A percentile compares a stretch with the other conserved stretches of the same genome.
These are phyloP conservation scores for Hypoxylon rubiginosum DNA, from an alignment of 2,329 filamentous ascomycete genomes.

Conservation along the genomic window DNA sequence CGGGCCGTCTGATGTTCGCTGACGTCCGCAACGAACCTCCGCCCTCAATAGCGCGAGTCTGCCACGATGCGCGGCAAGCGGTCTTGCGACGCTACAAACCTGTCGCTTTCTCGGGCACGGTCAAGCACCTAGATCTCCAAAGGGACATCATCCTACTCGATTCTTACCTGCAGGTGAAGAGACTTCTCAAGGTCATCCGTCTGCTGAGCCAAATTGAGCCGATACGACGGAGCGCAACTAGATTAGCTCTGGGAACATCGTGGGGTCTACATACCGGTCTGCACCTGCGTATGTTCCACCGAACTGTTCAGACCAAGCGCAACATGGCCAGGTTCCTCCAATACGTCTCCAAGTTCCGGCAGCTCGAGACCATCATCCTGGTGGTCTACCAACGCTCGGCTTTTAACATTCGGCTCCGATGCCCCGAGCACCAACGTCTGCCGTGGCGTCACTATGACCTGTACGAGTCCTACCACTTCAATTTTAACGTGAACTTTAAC, in stretches of 20 bases:
- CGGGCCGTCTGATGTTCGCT: slow-evolving; percentile 62
- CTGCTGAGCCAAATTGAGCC: slow-evolving; percentile 62
- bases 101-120: slow-evolving; percentile 59
- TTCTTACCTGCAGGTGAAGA: slow-evolving; percentile 62
- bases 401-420: slow-evolving; percentile 54
- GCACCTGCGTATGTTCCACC: slow-evolving; percentile 61
- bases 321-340: slow-evolving; percentile 60
- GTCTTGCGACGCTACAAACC: slow-evolving; percentile 60
- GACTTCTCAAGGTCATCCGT: slow-evolving; percentile 60
- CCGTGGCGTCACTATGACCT: slow-evolving; percentile 56
- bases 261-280: slow-evolving; percentile 62
- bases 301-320: slow-evolving; percentile 56
- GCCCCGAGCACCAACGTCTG: slow-evolving; percentile 35
- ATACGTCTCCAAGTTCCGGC: slow-evolving; percentile 57
- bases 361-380: slow-evolving; percentile 58
- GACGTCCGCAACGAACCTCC: slow-evolving; percentile 61
- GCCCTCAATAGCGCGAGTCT: slow-evolving; percentile 59
- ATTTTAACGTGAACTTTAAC: slow-evolving; percentile 62
- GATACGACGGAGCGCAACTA: slow-evolving; percentile 57
- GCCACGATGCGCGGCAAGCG: slow-evolving; percentile 59
- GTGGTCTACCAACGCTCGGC: slow-evolving; percentile 64
- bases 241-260: slow-evolving; percentile 61
- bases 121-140: slow-evolving; percentile 61
- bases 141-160: slow-evolving; percentile 63
- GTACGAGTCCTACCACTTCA: slow-evolving; percentile 61